Percentiles rank a stretch among this genome's conserved stretches.
Conservation (phyloP, 345 rosid genomes). For the Diplotaxis tenuifolia region DNA sequence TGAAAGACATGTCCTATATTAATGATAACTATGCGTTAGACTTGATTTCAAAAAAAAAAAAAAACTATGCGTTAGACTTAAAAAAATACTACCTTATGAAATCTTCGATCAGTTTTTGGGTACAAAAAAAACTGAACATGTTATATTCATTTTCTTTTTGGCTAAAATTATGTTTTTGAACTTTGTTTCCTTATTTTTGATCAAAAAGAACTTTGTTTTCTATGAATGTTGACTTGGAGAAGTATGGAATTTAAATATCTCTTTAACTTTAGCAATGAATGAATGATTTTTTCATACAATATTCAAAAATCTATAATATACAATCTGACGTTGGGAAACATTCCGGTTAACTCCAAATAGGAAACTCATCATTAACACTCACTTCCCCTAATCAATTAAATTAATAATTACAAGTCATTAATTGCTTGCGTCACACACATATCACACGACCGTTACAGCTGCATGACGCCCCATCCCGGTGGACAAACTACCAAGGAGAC, state of each 20-base stretch:
- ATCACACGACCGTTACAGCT: constrained; percentile 52
- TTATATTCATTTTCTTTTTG: no score
- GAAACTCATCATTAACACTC: constrained; percentile 9
- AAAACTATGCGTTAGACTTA: no score
- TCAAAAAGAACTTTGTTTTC: no score
- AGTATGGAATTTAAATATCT: neutral
- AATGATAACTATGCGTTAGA: no score
- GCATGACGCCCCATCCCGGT: constrained; percentile 40
- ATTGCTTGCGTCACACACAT: neutral
- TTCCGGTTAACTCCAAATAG: neutral
- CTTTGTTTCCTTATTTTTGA: no score
- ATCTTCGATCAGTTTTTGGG: no score
- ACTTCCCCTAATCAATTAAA: neutral
- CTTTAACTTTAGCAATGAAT: neutral
- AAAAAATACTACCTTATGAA: no score
- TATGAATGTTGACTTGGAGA: no score
- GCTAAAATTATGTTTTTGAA: no score
- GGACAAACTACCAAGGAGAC: constrained; percentile 33
- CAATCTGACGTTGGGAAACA: neutral
- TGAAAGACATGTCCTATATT: no score
- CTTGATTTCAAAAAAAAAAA: no score
- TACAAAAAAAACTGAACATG: no score
- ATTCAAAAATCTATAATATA: neutral
- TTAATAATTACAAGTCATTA: constrained; percentile 14
- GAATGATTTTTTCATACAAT: neutral